A percentile compares a stretch with the other conserved stretches of the same genome.
Conservation (phyloP, 345 rosid genomes). For the Eucalyptus polybractea region DNA sequence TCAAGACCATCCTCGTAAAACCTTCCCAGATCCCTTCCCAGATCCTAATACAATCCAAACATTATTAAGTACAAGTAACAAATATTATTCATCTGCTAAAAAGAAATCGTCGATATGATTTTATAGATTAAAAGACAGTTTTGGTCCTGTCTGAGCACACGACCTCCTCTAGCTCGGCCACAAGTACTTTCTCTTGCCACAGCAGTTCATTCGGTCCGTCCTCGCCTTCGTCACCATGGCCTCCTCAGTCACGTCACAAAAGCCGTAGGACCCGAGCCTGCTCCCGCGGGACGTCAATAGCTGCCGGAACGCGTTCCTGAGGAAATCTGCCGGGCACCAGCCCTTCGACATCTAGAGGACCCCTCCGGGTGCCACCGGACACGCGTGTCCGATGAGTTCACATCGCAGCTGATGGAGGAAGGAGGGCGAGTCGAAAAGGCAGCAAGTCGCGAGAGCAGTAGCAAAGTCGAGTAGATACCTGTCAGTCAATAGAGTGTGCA, state of each 20-base stretch:
- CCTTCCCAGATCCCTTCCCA: accelerated
- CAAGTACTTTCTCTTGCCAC: conserved; percentile 65
- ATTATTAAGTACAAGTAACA: too few species aligned
- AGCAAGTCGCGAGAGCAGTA: neutral
- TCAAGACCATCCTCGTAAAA: too few species aligned
- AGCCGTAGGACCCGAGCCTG: neutral
- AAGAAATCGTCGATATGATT: too few species aligned
- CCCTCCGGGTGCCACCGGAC: conserved; percentile 34
- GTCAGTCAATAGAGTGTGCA: conserved; percentile 19
- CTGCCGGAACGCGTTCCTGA: neutral
- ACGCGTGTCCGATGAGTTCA: conserved; percentile 71
- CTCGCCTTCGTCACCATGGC: conserved; percentile 60
- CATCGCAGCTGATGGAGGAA: conserved; percentile 43
- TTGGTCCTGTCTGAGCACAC: conserved; percentile 23
- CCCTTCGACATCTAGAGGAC: conserved; percentile 54
- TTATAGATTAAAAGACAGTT: too few species aligned
- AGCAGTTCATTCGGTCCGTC: conserved; percentile 37
- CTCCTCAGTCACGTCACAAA: conserved; percentile 14
- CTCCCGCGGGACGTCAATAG: neutral
- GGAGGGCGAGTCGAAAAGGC: neutral
- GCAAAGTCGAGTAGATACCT: neutral
- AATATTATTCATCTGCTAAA: too few species aligned
- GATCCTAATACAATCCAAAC: too few species aligned
- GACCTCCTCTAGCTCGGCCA: conserved; percentile 68
- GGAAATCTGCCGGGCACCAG: neutral